Evolutionary conservation across 140 eudicot species (phyloP), one percentile per base, ranked within the genome.

Genomic region (Oenanthe javanica): DNA sequence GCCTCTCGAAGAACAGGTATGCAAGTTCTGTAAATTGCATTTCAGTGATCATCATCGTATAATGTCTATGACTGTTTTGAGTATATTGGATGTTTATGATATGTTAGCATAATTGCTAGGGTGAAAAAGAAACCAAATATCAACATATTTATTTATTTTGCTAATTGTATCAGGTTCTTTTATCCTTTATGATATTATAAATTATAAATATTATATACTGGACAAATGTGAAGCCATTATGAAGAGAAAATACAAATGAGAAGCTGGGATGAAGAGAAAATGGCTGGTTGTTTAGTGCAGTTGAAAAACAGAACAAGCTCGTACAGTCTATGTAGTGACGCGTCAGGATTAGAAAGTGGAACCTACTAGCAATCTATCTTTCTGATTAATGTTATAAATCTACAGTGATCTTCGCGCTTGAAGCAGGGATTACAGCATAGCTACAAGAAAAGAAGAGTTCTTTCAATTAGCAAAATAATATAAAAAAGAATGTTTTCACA

Each of bases 1-100:
- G 1, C 69, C 77, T 21, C 49, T 69, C 2, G 77, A 80, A 70
- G 49, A 70, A 31, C 82, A 69, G 82, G 82, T 79, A 57, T 75
- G 38, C 13, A 19, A 13, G 46, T 11, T 67, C 8, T 4, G 45
- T 42, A 42, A 42, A 66, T 67, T 67, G 73, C 0, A 14, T 31
- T 66, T 25, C 12, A 3, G 15, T 23, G 6, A 23, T n/a, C 0
- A 61, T 61, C 0, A 61, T 61, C 1, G 8, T 59, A 2, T 23
- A 23, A 23, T n/a, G 70, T 21, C 69, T 61, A 18, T 18, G 14
- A n/a, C 36, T 5, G 63, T 55, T 55, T 55, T 1, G 9, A 52
- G 59, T 54, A 16, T 54, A 18, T 16, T 4, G 8, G 9, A 54
- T 54, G 6, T 54, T 23, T 8, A 54, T 54, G 61, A 54, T 54